phyloP scores from a whole-genome alignment of 1,284 basidiomycete species.

The Ustilago hordei region DNA sequence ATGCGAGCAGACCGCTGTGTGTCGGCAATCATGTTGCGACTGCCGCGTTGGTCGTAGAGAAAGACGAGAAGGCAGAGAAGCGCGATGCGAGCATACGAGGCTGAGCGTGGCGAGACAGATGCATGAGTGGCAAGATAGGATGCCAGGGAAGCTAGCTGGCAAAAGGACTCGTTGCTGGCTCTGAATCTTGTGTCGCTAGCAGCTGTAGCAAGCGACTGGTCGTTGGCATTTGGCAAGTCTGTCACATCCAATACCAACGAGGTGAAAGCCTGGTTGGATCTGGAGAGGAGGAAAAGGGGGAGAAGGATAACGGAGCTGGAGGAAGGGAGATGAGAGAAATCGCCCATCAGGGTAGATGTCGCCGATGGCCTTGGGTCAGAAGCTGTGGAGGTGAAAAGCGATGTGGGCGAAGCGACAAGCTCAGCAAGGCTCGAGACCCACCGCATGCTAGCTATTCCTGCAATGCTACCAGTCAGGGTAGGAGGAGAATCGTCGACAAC shows the following conservation, averaged over 20 bases:
- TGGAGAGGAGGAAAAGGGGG: conserved; percentile 51
- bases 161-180: conserved; percentile 36
- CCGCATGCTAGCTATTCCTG: conserved; percentile 42
- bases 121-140: conserved; percentile 60
- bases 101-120: conserved; percentile 45
- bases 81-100: conserved; percentile 47
- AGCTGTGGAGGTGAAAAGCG: background rate
- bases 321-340: conserved; percentile 43
- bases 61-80: conserved; percentile 55
- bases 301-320: conserved; percentile 43
- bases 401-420: conserved; percentile 29
- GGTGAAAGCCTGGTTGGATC: conserved; percentile 56
- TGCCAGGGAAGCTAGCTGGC: conserved; percentile 49
- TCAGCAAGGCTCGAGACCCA: conserved; percentile 42
- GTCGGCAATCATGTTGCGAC: conserved; percentile 41
- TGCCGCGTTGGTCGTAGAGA: conserved; percentile 47
- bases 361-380: conserved; percentile 12
- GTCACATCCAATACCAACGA: conserved; percentile 32
- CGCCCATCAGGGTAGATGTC: conserved; percentile 16
- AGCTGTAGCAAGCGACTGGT: background rate
- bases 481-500: conserved; percentile 46
- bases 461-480: conserved; percentile 37
- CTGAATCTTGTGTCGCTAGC: conserved; percentile 9
- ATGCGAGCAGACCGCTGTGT: conserved; percentile 11
- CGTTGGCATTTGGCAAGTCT: conserved; percentile 8